Conservation (phyloP, 2,329 filamentous ascomycete genomes). For the Balansia obtecta region DNA sequence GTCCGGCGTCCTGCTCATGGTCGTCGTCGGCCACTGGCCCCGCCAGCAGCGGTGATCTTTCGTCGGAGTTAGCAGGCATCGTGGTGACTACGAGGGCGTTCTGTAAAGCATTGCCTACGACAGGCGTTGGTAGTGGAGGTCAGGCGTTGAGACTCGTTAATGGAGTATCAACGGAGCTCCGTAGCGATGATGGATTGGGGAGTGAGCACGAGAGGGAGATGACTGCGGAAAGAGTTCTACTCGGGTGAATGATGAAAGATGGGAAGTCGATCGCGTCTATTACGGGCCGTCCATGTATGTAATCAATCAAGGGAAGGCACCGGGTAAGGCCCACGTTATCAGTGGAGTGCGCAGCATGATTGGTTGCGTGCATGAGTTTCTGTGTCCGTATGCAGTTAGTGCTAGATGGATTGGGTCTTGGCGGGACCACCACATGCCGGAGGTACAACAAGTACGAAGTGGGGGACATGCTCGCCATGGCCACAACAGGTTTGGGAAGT, state of each 20-base stretch:
- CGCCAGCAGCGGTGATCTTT: conserved; percentile 32
- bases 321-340: background rate
- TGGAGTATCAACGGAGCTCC: background rate
- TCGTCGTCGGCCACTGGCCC: conserved; percentile 17
- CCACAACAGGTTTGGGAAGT: no score
- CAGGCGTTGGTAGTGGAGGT: background rate
- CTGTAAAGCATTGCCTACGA: background rate
- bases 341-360: background rate
- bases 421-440: no score
- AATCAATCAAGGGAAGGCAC: background rate
- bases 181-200: background rate
- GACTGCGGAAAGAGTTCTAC: background rate
- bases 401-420: background rate
- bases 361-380: background rate
- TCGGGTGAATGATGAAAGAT: background rate
- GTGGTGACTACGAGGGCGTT: conserved; percentile 4
- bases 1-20: conserved; percentile 11
- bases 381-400: background rate
- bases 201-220: background rate
- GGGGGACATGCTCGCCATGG: no score
- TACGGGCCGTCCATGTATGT: background rate
- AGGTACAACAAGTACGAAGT: no score
- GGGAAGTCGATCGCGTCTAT: background rate
- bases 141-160: background rate
- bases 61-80: conserved; percentile 29